Conservation (phyloP, 2,329 filamentous ascomycete genomes). For the Neofusicoccum kwambonambiense region DNA sequence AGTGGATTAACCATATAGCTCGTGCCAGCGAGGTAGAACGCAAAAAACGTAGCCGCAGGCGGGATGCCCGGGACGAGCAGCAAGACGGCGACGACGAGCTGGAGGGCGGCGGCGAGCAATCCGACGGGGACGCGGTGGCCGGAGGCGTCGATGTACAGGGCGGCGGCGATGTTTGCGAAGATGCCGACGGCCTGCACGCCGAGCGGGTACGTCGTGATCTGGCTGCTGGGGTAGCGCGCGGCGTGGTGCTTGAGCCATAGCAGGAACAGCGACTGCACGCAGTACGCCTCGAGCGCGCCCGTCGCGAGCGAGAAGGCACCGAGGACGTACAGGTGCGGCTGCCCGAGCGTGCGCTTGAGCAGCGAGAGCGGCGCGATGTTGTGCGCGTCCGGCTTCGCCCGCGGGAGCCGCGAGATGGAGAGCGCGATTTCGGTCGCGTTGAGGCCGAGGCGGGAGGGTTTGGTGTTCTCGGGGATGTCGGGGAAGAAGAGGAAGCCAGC, state of each 20-base stretch:
- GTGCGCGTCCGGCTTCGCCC: slow-evolving; percentile 27
- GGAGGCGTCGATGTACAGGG: slow-evolving; percentile 40
- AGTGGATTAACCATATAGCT: slow-evolving; percentile 44
- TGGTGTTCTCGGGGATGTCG: slow-evolving; percentile 27
- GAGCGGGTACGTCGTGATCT: slow-evolving; percentile 55
- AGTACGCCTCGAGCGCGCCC: slow-evolving; percentile 36
- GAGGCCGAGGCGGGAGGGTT: slow-evolving; percentile 25
- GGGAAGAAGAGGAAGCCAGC: slow-evolving; percentile 31
- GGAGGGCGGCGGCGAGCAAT: slow-evolving; percentile 32
- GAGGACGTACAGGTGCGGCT: slow-evolving; percentile 32
- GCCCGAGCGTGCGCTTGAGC: slow-evolving; percentile 24
- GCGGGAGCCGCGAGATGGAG: slow-evolving; percentile 28
- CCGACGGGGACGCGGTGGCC: slow-evolving; percentile 37
- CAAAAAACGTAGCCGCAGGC: slow-evolving; percentile 36
- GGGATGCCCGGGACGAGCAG: slow-evolving; percentile 35
- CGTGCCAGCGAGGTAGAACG: slow-evolving; percentile 40
- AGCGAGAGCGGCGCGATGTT: slow-evolving; percentile 28
- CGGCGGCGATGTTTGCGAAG: slow-evolving; percentile 44
- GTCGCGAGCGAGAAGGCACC: slow-evolving; percentile 39
- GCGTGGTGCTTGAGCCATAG: slow-evolving; percentile 33
- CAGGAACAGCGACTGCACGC: slow-evolving; percentile 26
- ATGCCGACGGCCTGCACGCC: slow-evolving; percentile 59
- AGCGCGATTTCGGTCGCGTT: slow-evolving; percentile 29
- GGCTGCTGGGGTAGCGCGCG: slow-evolving; percentile 41
- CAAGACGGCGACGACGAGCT: slow-evolving; percentile 34